Evolutionary conservation across 805 yeast species (phyloP).

Genomic region (Pichia ethanolica): DNA sequence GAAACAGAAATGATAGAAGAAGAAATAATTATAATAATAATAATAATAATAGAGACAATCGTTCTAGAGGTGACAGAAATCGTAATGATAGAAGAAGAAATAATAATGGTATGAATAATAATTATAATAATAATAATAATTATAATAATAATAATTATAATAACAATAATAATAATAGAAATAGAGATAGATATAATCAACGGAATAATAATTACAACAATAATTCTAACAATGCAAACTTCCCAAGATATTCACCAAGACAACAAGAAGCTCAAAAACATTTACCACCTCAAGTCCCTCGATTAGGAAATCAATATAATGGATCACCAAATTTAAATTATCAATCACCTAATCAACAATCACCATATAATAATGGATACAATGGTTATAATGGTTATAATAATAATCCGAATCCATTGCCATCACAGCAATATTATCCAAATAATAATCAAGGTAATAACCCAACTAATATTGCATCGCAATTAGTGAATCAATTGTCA

Average conservation of each 20-base stretch:
- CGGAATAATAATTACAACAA: background rate
- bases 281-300: conserved; percentile 9
- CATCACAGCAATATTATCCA: conserved; percentile 8
- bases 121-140: conserved; percentile 2
- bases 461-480: conserved; percentile 1
- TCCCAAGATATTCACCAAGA: conserved; percentile 6
- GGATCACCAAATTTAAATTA: background rate
- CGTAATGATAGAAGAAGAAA: background rate
- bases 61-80: conserved; percentile 5
- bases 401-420: conserved; percentile 1
- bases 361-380: background rate
- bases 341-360: background rate
- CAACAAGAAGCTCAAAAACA: conserved; percentile 10
- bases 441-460: background rate
- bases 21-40: background rate
- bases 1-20: background rate
- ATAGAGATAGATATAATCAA: conserved; percentile 4
- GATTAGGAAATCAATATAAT: conserved; percentile 1
- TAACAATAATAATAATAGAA: conserved; percentile 9
- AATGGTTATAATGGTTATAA: conserved; percentile 6
- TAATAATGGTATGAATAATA: conserved; percentile 3
- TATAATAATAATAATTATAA: background rate
- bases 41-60: conserved; percentile 5
- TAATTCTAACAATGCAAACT: background rate
- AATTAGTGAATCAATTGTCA: conserved; percentile 18